Conservation (phyloP, 1,284 basidiomycete species). For the Apiotrichum sp. region DNA sequence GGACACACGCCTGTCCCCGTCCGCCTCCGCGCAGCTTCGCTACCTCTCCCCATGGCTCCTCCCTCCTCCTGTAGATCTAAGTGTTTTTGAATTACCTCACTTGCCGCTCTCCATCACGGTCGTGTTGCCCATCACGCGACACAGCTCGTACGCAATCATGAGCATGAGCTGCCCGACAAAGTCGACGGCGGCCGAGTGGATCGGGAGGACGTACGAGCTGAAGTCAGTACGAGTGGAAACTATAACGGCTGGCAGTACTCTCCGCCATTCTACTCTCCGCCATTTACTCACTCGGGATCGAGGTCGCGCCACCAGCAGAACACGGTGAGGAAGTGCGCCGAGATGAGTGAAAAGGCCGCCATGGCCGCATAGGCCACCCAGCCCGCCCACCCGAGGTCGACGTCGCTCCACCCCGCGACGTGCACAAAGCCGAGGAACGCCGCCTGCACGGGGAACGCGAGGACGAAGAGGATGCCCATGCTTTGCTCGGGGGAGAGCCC, state of each 20-base stretch:
- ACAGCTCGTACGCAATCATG: constrained; percentile 48
- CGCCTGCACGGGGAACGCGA: constrained; percentile 70
- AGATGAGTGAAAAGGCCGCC: constrained; percentile 60
- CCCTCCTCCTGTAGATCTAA: too few species aligned
- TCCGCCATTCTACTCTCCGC: background rate
- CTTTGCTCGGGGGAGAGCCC: constrained; percentile 36
- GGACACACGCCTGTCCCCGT: too few species aligned
- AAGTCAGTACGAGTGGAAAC: too few species aligned
- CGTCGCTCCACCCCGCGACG: constrained; percentile 66
- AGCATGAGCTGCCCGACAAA: constrained; percentile 82
- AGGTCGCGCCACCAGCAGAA: constrained; percentile 73
- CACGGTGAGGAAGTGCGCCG: constrained; percentile 65
- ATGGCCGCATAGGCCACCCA: constrained; percentile 66
- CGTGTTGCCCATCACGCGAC: constrained; percentile 22
- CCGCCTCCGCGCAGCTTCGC: too few species aligned
- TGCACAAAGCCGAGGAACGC: constrained; percentile 63
- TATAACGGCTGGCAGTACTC: too few species aligned
- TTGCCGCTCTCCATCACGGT: constrained; percentile 5
- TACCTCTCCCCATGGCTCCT: too few species aligned
- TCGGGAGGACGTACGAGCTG: constrained; percentile 78
- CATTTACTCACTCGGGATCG: constrained; percentile 66
- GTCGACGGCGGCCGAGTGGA: constrained; percentile 85
- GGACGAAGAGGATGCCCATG: constrained; percentile 57
- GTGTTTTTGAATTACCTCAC: background rate
- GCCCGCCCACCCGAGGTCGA: constrained; percentile 61